These are phyloP conservation scores for Tylopilus orsonianus DNA, from an alignment of 1,284 basidiomycete genomes.

Conservation along the genomic window DNA sequence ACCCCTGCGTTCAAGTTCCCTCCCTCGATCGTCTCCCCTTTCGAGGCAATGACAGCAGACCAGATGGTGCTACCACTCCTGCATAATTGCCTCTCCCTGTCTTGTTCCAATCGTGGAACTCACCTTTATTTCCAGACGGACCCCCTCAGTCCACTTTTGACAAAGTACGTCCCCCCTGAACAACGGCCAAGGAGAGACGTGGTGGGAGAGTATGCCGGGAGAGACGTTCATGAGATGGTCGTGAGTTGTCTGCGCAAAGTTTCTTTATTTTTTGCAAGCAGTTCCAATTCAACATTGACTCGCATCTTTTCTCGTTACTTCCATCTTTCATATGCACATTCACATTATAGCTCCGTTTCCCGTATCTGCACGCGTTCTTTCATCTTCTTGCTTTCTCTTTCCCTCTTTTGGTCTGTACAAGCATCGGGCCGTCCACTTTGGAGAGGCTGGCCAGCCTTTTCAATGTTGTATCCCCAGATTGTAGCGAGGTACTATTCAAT, in stretches of 20 bases:
- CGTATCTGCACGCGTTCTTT: slow-evolving; percentile 27
- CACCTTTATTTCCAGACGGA: slow-evolving; percentile 62
- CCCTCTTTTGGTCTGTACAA: slow-evolving; percentile 24
- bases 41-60: slow-evolving; percentile 8
- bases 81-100: slow-evolving; percentile 1
- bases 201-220: slow-evolving; percentile 67
- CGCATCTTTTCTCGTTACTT: slow-evolving; percentile 7
- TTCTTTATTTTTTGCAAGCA: slow-evolving; percentile 11
- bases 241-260: slow-evolving; percentile 46
- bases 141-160: slow-evolving; percentile 72
- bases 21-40: not conserved
- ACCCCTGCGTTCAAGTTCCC: slow-evolving; percentile 2
- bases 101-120: not conserved
- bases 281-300: slow-evolving; percentile 2
- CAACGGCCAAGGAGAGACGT: slow-evolving; percentile 69
- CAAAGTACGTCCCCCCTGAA: slow-evolving; percentile 79
- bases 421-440: slow-evolving; percentile 4
- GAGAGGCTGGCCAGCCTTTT: slow-evolving; percentile 17
- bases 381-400: slow-evolving; percentile 26
- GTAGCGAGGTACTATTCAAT: slow-evolving; percentile 29
- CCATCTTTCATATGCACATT: slow-evolving; percentile 11
- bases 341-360: slow-evolving; percentile 23
- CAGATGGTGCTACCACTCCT: slow-evolving; percentile 8
- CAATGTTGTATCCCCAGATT: slow-evolving; percentile 21
- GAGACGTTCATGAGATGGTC: slow-evolving; percentile 73